A percentile compares a stretch with the other conserved stretches of the same genome.
Evolutionary conservation across 768 basidiomycete species (phyloP).

Genomic region (Mrakia blollopis): DNA sequence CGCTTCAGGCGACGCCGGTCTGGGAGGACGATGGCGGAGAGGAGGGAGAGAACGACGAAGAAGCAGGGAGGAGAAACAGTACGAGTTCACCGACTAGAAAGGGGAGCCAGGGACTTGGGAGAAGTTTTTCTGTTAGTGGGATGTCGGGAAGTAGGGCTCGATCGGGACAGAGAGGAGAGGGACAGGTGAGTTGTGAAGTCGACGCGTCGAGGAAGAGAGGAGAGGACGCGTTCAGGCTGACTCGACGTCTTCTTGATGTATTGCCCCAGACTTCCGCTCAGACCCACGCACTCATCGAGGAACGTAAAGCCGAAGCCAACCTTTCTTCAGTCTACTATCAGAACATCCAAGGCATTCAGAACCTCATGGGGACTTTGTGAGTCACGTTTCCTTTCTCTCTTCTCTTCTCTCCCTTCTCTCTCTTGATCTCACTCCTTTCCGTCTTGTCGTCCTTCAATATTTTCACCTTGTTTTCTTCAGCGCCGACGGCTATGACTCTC

Average conservation of each 20-base stretch:
- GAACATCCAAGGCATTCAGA: slow-evolving; percentile 33
- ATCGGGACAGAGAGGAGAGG: background rate
- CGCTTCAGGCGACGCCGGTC: background rate
- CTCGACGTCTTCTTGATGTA: background rate
- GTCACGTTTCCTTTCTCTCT: background rate
- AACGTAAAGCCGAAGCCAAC: slow-evolving; percentile 1
- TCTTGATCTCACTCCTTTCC: background rate
- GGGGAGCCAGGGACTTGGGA: background rate
- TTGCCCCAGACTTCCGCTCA: background rate
- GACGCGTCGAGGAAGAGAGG: background rate
- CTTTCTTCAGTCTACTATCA: slow-evolving; percentile 28
- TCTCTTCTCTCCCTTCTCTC: background rate
- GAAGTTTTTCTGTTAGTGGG: slow-evolving; percentile 4
- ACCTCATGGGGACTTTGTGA: slow-evolving; percentile 32
- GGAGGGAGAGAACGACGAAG: background rate
- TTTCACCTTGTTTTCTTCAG: background rate
- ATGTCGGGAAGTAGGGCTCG: background rate
- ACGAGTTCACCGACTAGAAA: background rate
- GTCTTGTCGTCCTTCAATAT: background rate
- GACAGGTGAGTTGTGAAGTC: background rate
- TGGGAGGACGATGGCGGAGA: slow-evolving; percentile 10
- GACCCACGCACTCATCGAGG: slow-evolving; percentile 10
- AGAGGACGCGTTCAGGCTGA: background rate
- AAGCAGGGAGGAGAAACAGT: background rate
- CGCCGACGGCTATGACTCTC: slow-evolving; percentile 24